A percentile compares a stretch with the other conserved stretches of the same genome.
Conservation (phyloP, 148 eudicot genomes). For the Rhododendron vialii region DNA sequence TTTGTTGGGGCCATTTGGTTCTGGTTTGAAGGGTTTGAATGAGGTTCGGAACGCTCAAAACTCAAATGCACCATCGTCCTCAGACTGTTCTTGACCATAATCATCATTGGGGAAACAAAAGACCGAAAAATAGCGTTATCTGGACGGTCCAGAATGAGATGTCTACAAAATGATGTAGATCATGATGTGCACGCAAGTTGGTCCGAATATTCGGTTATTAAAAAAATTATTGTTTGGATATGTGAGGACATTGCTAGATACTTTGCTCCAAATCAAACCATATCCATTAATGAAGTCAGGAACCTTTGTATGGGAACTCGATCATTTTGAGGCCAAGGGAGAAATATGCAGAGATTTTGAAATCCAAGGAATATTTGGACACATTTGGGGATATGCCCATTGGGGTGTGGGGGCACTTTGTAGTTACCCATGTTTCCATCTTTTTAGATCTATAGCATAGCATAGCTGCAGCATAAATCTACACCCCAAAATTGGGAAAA, state of each 20-base stretch:
- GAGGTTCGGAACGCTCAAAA: too few relatives aligned
- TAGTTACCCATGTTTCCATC: background rate
- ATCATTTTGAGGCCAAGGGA: background rate
- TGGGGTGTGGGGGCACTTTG: background rate
- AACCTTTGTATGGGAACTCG: background rate
- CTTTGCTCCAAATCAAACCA: background rate
- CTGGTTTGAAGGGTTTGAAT: too few relatives aligned
- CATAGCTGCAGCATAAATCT: background rate
- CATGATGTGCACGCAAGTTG: too few relatives aligned
- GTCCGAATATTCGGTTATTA: too few relatives aligned
- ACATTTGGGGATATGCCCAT: background rate
- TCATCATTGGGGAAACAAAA: too few relatives aligned
- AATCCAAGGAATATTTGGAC: background rate
- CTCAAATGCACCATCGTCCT: too few relatives aligned
- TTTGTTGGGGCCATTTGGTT: too few relatives aligned
- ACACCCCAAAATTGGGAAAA: background rate
- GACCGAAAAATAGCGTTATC: too few relatives aligned
- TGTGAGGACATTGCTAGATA: background rate
- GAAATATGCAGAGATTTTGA: background rate
- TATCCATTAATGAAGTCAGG: background rate
- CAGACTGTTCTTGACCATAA: too few relatives aligned
- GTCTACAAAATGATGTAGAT: background rate
- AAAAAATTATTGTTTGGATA: background rate
- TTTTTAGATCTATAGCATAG: background rate
- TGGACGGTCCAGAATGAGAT: too few relatives aligned